A percentile compares a stretch with the other conserved stretches of the same genome.
Conservation (phyloP, 2,329 filamentous ascomycete genomes). For the Scedosporium aurantiacum region DNA sequence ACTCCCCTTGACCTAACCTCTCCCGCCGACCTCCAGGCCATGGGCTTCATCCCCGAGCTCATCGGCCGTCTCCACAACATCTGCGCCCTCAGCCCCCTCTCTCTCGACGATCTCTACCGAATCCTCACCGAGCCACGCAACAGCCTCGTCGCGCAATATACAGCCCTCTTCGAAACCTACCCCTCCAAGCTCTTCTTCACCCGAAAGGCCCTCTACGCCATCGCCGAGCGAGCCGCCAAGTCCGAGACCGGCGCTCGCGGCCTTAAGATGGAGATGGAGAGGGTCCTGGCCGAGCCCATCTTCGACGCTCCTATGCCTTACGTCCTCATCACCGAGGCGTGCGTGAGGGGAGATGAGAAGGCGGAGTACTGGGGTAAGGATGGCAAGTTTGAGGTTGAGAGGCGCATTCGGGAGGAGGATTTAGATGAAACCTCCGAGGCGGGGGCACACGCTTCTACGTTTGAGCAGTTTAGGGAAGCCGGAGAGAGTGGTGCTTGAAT, state of each 20-base stretch:
- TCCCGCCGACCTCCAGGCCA: slow-evolving; percentile 67
- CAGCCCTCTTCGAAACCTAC: slow-evolving; percentile 68
- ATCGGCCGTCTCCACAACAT: slow-evolving; percentile 90
- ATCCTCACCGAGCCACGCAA: slow-evolving; percentile 91
- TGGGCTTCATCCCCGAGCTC: slow-evolving; percentile 89
- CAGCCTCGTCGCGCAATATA: slow-evolving; percentile 79
- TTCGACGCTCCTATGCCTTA: slow-evolving; percentile 70
- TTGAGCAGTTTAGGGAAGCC: slow-evolving; percentile 34
- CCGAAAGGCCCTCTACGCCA: slow-evolving; percentile 63
- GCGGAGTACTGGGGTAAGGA: slow-evolving; percentile 57
- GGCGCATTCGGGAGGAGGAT: slow-evolving; percentile 55
- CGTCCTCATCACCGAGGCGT: slow-evolving; percentile 61
- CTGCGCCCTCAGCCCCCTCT: slow-evolving; percentile 70
- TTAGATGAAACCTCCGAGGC: slow-evolving; percentile 8
- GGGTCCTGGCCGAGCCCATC: slow-evolving; percentile 67
- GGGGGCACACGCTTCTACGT: slow-evolving; percentile 13
- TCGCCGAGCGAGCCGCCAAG: slow-evolving; percentile 56
- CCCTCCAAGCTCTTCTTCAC: slow-evolving; percentile 79
- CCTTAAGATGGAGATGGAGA: slow-evolving; percentile 70
- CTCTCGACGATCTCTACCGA: slow-evolving; percentile 57
- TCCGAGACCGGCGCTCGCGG: slow-evolving; percentile 67
- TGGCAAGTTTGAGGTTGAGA: slow-evolving; percentile 57
- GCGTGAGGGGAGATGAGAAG: slow-evolving; percentile 52
- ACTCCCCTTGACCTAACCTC: slow-evolving; percentile 61
- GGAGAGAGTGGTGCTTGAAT: slow-evolving; percentile 35